Base-by-base conservation (phyloP, 169 alveolate genomes). In the Plasmodium gonderi region DNA sequence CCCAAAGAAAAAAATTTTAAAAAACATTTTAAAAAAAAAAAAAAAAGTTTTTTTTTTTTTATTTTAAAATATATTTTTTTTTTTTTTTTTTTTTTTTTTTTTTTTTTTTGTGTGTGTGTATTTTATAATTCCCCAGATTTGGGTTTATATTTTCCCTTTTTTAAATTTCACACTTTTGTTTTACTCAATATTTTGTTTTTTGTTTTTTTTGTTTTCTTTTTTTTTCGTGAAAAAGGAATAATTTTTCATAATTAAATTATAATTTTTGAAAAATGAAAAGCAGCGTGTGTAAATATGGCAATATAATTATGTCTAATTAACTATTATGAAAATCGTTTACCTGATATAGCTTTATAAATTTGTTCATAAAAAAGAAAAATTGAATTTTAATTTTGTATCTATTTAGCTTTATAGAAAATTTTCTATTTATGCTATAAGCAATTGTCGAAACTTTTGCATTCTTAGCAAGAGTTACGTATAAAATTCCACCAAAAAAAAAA, bases 181-280 rank as follows among this genome's bases (percentile, higher is more conserved):
- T 26, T 33, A 69, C n/a, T 54, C n/a, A 54, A 4, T 26, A 6
- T n/a, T 72, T 33, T 72, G n/a, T 38, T 72, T 79, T n/a, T 67
- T 64, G 36, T 79, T 11, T 79, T 31, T 68, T 54, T 80, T 29
- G 68, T 7, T 33, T 80, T 80, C 47, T 65, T 49, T 60, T 80
- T 67, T 80, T 64, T 80, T 83, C 83, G 75, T 83, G 78, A 83
- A 83, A 79, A 76, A 47, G 40, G 81, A 83, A 72, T 83, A 60
- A 83, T 47, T 83, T 40, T 76, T 31, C 64, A n/a, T n/a, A 49
- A 69, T 69, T 69, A 69, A 83, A 69, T 83, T 83, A 79, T 83
- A 83, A 45, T 45, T 49, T 60, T 69, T 42, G 20, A 64, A 83
- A 83, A 83, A 83, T 20, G 64, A 60, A 83, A 69, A 31, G 23